Percentiles rank a stretch among this genome's conserved stretches.
Evolutionary conservation across 331 rosid genomes (phyloP).

Genomic region (Acacia pycnantha): DNA sequence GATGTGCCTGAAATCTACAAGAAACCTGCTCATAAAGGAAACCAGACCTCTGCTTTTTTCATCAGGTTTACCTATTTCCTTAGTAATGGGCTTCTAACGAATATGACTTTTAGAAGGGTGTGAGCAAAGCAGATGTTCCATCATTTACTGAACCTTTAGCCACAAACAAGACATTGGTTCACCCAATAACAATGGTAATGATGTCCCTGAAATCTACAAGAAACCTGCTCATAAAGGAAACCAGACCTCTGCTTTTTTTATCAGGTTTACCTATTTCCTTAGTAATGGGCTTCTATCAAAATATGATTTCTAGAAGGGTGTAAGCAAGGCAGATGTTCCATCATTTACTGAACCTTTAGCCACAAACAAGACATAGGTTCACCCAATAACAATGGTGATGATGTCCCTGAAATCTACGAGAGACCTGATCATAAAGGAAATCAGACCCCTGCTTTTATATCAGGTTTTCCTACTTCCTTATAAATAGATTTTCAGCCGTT

Average conservation of each 20-base stretch:
- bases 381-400: too few species aligned
- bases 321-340: neutral
- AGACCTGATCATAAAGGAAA: constrained; percentile 42
- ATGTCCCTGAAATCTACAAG: constrained; percentile 57
- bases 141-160: constrained; percentile 50
- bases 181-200: constrained; percentile 55
- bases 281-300: neutral
- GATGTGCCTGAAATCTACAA: constrained; percentile 44
- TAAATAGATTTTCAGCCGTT: neutral
- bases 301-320: neutral
- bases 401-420: constrained; percentile 58
- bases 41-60: constrained; percentile 50
- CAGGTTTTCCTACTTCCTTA: constrained; percentile 33
- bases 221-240: constrained; percentile 41
- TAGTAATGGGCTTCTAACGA: neutral
- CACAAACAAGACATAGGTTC: too few species aligned
- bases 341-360: too few species aligned
- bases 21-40: constrained; percentile 32
- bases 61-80: constrained; percentile 38
- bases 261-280: constrained; percentile 35
- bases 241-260: constrained; percentile 54
- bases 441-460: constrained; percentile 55
- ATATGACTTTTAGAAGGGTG: neutral
- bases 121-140: neutral
- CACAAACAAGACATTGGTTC: constrained; percentile 46